Evolutionary conservation across 768 basidiomycete species (phyloP).

Genomic region (Lentinula guzmanii): DNA sequence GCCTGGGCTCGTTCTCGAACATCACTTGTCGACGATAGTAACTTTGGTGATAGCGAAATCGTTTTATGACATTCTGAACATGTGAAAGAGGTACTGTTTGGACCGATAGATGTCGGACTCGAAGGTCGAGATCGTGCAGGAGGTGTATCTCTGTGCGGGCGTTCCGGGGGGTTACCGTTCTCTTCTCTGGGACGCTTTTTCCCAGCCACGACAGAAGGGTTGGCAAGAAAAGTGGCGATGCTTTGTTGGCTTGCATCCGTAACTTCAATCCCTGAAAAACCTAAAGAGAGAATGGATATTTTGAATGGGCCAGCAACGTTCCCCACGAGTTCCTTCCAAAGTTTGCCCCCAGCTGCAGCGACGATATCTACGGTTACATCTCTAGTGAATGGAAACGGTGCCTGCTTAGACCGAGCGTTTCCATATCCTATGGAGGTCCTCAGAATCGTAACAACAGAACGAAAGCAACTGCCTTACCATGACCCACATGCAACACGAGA

Average conservation of each 20-base stretch:
- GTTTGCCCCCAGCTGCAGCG: conserved; percentile 64
- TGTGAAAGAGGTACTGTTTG: conserved; percentile 31
- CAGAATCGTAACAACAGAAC: background rate
- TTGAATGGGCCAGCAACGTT: conserved; percentile 42
- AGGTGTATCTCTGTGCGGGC: background rate
- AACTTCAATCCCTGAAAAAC: conserved; percentile 73
- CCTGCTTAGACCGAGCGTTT: conserved; percentile 70
- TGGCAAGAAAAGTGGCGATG: conserved; percentile 83
- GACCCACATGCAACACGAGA: conserved; percentile 70
- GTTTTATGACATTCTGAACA: conserved; percentile 54
- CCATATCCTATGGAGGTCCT: conserved; percentile 47
- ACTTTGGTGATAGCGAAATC: conserved; percentile 26
- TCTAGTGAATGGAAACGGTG: conserved; percentile 77
- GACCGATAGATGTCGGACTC: background rate
- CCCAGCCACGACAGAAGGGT: conserved; percentile 12
- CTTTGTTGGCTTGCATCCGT: conserved; percentile 75
- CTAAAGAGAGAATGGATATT: conserved; percentile 65
- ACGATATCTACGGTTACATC: conserved; percentile 74
- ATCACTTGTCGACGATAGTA: conserved; percentile 13
- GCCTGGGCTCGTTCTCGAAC: conserved; percentile 26
- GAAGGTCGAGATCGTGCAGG: background rate
- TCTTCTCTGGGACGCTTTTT: conserved; percentile 34
- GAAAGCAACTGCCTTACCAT: conserved; percentile 37
- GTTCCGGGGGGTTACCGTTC: background rate
- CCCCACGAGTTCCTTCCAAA: conserved; percentile 87